phyloP scores from a whole-genome alignment of 345 rosid genomes.

The Syzygium jambos region DNA sequence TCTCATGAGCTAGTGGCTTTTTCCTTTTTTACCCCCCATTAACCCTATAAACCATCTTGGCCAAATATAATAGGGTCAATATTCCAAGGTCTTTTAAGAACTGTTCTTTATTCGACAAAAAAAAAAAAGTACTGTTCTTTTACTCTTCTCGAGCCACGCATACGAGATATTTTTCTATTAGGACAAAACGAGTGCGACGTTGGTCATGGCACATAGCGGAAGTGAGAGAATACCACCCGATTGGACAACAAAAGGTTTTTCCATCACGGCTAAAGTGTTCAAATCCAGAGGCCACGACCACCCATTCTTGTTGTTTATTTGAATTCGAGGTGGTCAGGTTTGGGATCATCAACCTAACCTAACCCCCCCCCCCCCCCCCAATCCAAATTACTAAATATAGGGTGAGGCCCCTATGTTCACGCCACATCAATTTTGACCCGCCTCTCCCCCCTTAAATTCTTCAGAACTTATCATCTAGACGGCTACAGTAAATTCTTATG shows the following conservation, averaged over 20 bases:
- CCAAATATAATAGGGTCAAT: background rate
- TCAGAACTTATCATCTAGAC: conserved; percentile 14
- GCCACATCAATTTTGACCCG: background rate
- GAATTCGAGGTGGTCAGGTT: conserved; percentile 23
- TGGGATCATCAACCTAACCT: conserved; percentile 27
- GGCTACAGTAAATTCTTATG: background rate
- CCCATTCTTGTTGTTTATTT: conserved; percentile 15
- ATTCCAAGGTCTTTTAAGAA: background rate
- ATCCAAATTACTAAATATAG: background rate
- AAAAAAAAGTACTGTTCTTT: background rate
- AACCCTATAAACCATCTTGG: background rate
- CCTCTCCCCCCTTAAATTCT: conserved; percentile 5
- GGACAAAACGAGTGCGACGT: background rate
- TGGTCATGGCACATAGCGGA: background rate
- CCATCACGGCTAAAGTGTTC: conserved; percentile 11
- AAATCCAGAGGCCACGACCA: conserved; percentile 36
- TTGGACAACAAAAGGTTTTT: conserved; percentile 28
- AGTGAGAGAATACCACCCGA: conserved; percentile 20
- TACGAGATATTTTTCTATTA: background rate
- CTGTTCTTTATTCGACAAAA: background rate
- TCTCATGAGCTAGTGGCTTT: background rate
- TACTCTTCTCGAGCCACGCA: conserved; percentile 50
- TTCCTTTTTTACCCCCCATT: background rate
- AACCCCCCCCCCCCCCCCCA: background rate
- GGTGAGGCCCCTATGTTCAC: background rate